phyloP scores from a whole-genome alignment of 1,139 yeast species.

The Spathaspora sp. region DNA sequence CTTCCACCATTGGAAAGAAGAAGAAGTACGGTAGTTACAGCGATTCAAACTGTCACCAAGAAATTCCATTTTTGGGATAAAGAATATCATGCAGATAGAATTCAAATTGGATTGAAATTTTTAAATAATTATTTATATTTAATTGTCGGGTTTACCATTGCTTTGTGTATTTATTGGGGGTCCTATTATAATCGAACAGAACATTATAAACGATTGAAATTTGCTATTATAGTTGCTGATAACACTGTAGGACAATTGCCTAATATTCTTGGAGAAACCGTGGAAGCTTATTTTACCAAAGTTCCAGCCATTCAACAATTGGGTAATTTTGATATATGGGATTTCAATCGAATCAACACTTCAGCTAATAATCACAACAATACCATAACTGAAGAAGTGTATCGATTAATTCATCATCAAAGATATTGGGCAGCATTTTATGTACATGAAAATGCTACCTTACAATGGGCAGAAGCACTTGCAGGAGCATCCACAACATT shows the following conservation, averaged over 20 bases:
- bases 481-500: conserved; percentile 15
- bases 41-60: conserved; percentile 16
- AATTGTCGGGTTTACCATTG: conserved; percentile 23
- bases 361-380: conserved; percentile 21
- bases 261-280: conserved; percentile 25
- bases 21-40: conserved; percentile 21
- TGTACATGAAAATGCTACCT: conserved; percentile 29
- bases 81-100: conserved; percentile 23
- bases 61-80: conserved; percentile 32
- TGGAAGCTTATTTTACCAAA: conserved; percentile 23
- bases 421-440: conserved; percentile 32
- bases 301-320: conserved; percentile 19
- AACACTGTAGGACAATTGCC: conserved; percentile 21
- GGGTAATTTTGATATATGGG: conserved; percentile 27
- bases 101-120: conserved; percentile 19
- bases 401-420: conserved; percentile 31
- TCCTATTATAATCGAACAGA: conserved; percentile 23
- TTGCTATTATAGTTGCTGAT: conserved; percentile 30
- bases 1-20: conserved; percentile 13
- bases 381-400: conserved; percentile 26
- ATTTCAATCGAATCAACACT: conserved; percentile 17
- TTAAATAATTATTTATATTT: conserved; percentile 24
- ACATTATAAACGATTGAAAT: conserved; percentile 22
- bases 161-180: conserved; percentile 35
- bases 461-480: conserved; percentile 20